Conservation (phyloP, 176 grass and related monocot species). For the Neostapfia colusana region DNA sequence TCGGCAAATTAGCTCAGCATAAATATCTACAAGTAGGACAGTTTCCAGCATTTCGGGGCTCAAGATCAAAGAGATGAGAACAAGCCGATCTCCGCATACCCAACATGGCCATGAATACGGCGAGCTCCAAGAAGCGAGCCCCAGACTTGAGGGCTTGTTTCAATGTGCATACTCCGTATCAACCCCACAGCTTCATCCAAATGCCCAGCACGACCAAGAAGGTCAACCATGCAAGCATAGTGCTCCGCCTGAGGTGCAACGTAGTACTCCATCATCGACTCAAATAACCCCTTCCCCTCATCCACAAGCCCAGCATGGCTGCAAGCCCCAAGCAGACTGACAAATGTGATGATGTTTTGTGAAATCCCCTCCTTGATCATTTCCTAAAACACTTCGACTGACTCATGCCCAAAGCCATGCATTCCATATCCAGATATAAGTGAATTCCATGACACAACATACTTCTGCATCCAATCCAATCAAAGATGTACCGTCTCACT, state of each 20-base stretch:
- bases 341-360: slow-evolving; percentile 69
- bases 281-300: slow-evolving; percentile 73
- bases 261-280: slow-evolving; percentile 52
- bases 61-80: slow-evolving; percentile 73
- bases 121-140: slow-evolving; percentile 82
- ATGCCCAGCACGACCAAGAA: slow-evolving; percentile 65
- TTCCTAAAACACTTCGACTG: slow-evolving; percentile 49
- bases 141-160: slow-evolving; percentile 68
- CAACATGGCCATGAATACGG: slow-evolving; percentile 68
- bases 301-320: slow-evolving; percentile 80
- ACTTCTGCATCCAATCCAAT: slow-evolving; percentile 46
- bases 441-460: slow-evolving; percentile 78
- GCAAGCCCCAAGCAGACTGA: slow-evolving; percentile 72
- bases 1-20: slow-evolving; percentile 62
- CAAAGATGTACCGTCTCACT: slow-evolving; percentile 33
- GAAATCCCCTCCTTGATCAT: slow-evolving; percentile 55
- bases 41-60: slow-evolving; percentile 86
- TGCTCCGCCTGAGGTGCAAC: slow-evolving; percentile 60
- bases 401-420: slow-evolving; percentile 57
- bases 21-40: slow-evolving; percentile 84
- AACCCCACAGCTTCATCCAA: slow-evolving; percentile 63
- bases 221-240: slow-evolving; percentile 77
- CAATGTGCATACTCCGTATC: slow-evolving; percentile 55
- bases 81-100: slow-evolving; percentile 80
- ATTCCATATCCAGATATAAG: slow-evolving; percentile 69